Base-by-base conservation (phyloP, 768 basidiomycete genomes). In the Leccinum subtestaceum region DNA sequence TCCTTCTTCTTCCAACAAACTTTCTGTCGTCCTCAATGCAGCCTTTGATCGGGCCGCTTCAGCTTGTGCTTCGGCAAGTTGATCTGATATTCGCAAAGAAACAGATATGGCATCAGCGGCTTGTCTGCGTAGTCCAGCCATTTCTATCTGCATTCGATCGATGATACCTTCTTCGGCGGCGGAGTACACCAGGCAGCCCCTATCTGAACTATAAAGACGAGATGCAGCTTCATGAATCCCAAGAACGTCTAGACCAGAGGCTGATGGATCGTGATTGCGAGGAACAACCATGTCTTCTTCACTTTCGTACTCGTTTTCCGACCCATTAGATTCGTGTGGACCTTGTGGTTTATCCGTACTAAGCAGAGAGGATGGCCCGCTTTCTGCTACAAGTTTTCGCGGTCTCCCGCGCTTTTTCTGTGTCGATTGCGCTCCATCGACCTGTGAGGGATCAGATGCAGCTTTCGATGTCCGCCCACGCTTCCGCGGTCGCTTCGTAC, bases 401-500 rank as follows among this genome's bases (percentile, higher is more conserved):
- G 78, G 78, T 23, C 78, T 67, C 15, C 77, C 79, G 32, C 76
- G 75, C 53, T 77, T 80, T 67, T 72, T 80, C n/a, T 70, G 63
- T 5, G 57, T 56, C 23, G 60, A 17, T 45, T 60, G 62, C 0
- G 45, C 27, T 21, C 60, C 25, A 38, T 63, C 65, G 17, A 29
- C 52, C 48, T 61, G 59, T 34, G 60, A 55, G n/a, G 62, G 43
- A 12, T 65, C 63, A 29, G 68, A 49, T 34, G 51, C 65, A 19
- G 78, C 77, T 67, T 86, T 84, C 58, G 79, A 82, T 9, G 82
- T 73, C 19, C 87, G 80, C 25, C 89, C 89, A 57, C 91, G 83
- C 69, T 92, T 93, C 21, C 91, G 83, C 46, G 91, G 91, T 58
- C 91, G 84, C 74, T 93, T 93, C 1, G 90, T 92, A 21, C 91